phyloP scores from a whole-genome alignment of 106 monocot genomes.

The Dendrobium nobile region DNA sequence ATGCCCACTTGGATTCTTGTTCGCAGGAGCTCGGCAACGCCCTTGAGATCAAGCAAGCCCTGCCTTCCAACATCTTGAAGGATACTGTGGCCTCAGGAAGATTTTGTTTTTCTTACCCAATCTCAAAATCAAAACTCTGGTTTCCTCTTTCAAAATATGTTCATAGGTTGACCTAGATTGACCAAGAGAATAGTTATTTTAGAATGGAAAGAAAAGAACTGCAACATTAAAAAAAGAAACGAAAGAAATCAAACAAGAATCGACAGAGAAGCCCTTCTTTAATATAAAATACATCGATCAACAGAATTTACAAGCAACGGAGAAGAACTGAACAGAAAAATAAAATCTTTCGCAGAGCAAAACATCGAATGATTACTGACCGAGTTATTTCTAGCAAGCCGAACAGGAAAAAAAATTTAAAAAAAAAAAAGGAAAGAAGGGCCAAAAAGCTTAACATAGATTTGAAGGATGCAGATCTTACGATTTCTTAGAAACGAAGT shows the following conservation, averaged over 20 bases:
- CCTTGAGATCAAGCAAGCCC: slow-evolving; percentile 13
- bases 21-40: slow-evolving; percentile 11
- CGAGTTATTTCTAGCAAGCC: background rate
- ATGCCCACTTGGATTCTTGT: slow-evolving; percentile 17
- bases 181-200: background rate
- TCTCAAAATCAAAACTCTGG: background rate
- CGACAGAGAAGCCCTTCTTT: background rate
- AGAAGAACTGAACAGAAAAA: background rate
- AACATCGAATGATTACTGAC: background rate
- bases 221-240: background rate
- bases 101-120: background rate
- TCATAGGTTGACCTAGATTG: background rate
- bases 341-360: background rate
- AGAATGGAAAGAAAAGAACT: background rate
- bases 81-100: background rate
- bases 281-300: no score
- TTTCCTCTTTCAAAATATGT: background rate
- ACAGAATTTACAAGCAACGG: background rate
- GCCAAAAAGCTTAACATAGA: background rate
- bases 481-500: background rate
- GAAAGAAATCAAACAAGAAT: background rate
- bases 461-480: background rate
- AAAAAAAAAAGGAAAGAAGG: background rate
- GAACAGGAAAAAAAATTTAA: background rate
- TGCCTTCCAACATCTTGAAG: slow-evolving; percentile 14